Percentiles rank a stretch among this genome's conserved stretches.
These are phyloP conservation scores for Pseudogymnoascus sp. DNA, from an alignment of 2,329 filamentous ascomycete species.

Conservation along the genomic window DNA sequence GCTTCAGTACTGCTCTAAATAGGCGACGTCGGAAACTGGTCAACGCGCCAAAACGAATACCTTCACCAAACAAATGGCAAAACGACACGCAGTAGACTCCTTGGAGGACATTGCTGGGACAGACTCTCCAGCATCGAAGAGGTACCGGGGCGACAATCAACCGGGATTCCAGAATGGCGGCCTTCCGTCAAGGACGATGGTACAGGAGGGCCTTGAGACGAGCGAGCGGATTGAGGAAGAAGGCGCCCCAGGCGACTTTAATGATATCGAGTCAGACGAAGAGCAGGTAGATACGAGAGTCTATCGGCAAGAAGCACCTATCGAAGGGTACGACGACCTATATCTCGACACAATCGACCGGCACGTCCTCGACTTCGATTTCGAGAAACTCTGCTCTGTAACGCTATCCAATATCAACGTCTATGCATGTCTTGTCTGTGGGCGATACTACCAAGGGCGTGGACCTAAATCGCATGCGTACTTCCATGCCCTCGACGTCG, in stretches of 20 bases:
- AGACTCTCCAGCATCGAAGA: slow-evolving; percentile 51
- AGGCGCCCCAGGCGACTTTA: slow-evolving; percentile 22
- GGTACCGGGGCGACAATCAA: slow-evolving; percentile 38
- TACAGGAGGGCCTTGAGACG: slow-evolving; percentile 12
- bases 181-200: slow-evolving; percentile 24
- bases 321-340: slow-evolving; percentile 85
- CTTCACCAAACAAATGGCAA: slow-evolving; percentile 32
- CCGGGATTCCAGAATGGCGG: slow-evolving; percentile 21
- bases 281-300: slow-evolving; percentile 26
- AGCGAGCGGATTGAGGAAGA: slow-evolving; percentile 18
- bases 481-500: slow-evolving; percentile 90
- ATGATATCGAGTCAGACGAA: slow-evolving; percentile 26
- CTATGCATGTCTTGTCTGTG: slow-evolving; percentile 93
- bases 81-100: slow-evolving; percentile 52
- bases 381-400: slow-evolving; percentile 95
- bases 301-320: slow-evolving; percentile 65
- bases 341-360: slow-evolving; percentile 97
- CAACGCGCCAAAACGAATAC: slow-evolving; percentile 1
- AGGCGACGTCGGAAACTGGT: neutral
- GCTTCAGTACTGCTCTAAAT: neutral
- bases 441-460: slow-evolving; percentile 93
- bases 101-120: slow-evolving; percentile 47
- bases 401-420: slow-evolving; percentile 98
- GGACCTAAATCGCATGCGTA: slow-evolving; percentile 94
- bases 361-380: slow-evolving; percentile 90